Base-by-base conservation (phyloP, 192 early-diverging fungal genomes). In the Coemansia sp. region DNA sequence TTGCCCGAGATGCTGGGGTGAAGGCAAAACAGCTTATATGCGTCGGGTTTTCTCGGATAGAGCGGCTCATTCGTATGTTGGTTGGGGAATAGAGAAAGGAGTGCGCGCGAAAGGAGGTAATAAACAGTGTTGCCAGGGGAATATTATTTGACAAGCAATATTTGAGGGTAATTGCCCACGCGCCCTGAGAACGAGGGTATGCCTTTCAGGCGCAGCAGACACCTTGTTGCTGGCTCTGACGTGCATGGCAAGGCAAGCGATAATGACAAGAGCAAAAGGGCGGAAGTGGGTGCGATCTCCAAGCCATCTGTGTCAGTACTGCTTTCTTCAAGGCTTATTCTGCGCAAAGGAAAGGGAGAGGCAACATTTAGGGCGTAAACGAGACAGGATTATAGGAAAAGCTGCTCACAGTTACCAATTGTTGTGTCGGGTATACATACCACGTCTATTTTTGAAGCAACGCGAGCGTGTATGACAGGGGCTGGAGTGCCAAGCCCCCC, bases 401-500 rank as follows among this genome's bases (percentile, higher is more conserved):
- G 31, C 16, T 9, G 31, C 13, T 17, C 7, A 17, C 54, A 7
- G 4, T 56, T 7, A 31, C 24, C 11, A 56, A 33, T 34, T 31
- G 6, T 34, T 34, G 5, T 56, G 11, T 17, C 7, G 14, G 54
- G 6, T 17, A 33, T 6, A 33, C 54, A n/a, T 56, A 56, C 54
- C 54, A 34, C 54, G 54, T 56, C 54, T 56, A 7, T 34, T 31
- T 56, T 21, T 21, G 4, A 54, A 56, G 17, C 54, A 56, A 56
- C 29, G 14, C 54, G 13, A 33, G 31, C 31, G 54, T 56, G 54
- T 56, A 56, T 56, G 54, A 5, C 54, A 34, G 29, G 54, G 31
- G 54, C 54, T 31, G 54, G 31, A 56, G 54, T 56, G 54, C 21
- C 48, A 27, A 27, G 48, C 54, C 54, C 54, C 54, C 54, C 33